Base-by-base conservation (phyloP, 352 stramenopile species). In the Globisporangium spinosum region DNA sequence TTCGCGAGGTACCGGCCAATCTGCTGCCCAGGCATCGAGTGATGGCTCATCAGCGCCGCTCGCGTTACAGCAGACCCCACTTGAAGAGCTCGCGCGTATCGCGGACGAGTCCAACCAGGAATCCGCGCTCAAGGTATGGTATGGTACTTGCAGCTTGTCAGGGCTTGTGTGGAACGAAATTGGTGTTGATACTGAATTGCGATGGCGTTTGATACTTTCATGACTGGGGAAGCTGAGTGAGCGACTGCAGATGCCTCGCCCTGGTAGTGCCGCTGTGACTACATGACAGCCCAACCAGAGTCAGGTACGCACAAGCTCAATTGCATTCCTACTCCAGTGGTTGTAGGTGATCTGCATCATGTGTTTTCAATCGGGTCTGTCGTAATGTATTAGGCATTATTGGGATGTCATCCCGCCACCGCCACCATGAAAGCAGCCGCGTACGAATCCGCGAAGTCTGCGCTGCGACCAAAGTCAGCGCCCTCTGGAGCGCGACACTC, bases 191-290 rank as follows among this genome's bases (percentile, higher is more conserved):
- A 49, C 40, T 49, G 6, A 49, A n/a, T 22, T 20, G 15, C 17
- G 15, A 49, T 49, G 40, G 40, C 15, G 40, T 49, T 49, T 49
- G 17, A 57, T 56, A 25, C 9, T 20, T 1, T 62, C 34, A 15
- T 77, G 35, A 22, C 15, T 47, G 20, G 17, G 4, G 62, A 56
- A 91, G 79, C 74, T 91, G 62, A 78, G 63, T 32, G 79, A 79
- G 27, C 77, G 79, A 9, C 68, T 91, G 22, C 74, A 79, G 32
- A 74, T 75, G 56, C 79, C 83, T 29, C 71, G 78, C 53, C 77
- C 79, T 13, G 75, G 77, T 0, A 79, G 73, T 6, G 73, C 64
- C 10, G 25, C 34, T 17, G 8, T 20, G 7, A 25, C 25, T 22
- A 9, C 32, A 23, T 29, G 25, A 15, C 66, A 57, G 47, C 45